Evolutionary conservation across 306 rosid genomes (phyloP).

Genomic region (Gleditsia sinensis): DNA sequence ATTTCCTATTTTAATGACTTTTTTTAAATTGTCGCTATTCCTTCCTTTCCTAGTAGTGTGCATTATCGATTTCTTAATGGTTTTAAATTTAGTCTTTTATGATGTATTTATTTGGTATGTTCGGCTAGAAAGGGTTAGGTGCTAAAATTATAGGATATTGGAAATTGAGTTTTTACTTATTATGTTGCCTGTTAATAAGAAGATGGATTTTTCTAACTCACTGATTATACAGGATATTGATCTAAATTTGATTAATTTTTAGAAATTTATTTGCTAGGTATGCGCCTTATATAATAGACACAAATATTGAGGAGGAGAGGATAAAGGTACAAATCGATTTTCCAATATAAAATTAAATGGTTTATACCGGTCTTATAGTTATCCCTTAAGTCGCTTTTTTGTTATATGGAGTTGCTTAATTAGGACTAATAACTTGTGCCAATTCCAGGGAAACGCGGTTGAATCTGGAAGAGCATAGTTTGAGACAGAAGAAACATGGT

Average conservation of each 20-base stretch:
- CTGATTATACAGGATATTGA: constrained; percentile 13
- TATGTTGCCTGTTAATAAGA: not conserved
- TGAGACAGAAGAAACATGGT: constrained; percentile 87
- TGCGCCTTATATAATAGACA: constrained; percentile 99
- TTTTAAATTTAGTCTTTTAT: no score
- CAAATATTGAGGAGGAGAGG: constrained; percentile 98
- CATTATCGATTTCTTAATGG: no score
- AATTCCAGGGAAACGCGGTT: constrained; percentile 87
- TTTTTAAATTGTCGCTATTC: no score
- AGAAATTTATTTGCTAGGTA: constrained; percentile 63
- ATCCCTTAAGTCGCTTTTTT: not conserved
- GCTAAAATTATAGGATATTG: not conserved
- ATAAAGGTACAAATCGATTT: constrained; percentile 59
- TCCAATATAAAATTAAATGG: constrained; percentile 4
- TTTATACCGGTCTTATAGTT: constrained; percentile 12
- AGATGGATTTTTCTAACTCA: not conserved
- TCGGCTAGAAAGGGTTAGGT: no score
- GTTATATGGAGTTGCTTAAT: constrained; percentile 17
- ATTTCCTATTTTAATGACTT: no score
- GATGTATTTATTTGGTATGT: no score
- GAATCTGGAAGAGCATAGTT: constrained; percentile 99
- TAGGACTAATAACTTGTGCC: constrained; percentile 13
- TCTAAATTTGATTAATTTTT: constrained; percentile 22
- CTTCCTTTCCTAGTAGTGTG: no score
- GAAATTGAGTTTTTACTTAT: not conserved